Percentiles rank a stretch among this genome's conserved stretches.
phyloP scores from a whole-genome alignment of 768 basidiomycete species.

The Suillus spraguei region DNA sequence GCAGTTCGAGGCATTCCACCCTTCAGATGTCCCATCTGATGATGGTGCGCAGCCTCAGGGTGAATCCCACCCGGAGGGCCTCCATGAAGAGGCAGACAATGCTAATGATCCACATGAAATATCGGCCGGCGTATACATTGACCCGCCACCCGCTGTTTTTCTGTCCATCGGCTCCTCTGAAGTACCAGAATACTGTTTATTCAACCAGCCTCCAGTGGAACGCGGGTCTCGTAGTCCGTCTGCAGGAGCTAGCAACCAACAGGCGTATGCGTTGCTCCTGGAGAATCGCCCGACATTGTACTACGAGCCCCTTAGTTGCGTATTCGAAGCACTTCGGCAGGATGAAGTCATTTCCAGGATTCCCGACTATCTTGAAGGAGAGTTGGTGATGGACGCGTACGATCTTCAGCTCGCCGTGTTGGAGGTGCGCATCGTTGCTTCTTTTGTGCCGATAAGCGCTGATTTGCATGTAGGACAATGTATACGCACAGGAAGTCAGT shows the following conservation, averaged over 20 bases:
- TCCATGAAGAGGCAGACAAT: background rate
- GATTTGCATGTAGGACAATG: constrained; percentile 55
- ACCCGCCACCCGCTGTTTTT: constrained; percentile 72
- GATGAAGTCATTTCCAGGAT: constrained; percentile 54
- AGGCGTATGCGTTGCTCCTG: constrained; percentile 49
- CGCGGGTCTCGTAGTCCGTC: constrained; percentile 30
- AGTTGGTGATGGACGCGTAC: constrained; percentile 70
- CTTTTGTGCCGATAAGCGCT: constrained; percentile 11
- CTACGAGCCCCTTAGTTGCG: constrained; percentile 70
- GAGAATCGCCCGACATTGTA: constrained; percentile 69
- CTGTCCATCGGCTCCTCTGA: constrained; percentile 45
- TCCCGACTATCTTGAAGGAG: constrained; percentile 53
- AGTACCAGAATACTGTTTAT: constrained; percentile 49
- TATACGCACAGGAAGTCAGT: constrained; percentile 66
- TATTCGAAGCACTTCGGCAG: constrained; percentile 73
- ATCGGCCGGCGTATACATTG: constrained; percentile 71
- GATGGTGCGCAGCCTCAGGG: constrained; percentile 13
- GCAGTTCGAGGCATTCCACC: background rate
- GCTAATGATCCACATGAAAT: constrained; percentile 54
- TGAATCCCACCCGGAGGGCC: constrained; percentile 22
- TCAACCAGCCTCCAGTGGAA: constrained; percentile 50
- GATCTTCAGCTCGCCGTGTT: constrained; percentile 65
- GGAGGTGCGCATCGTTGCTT: constrained; percentile 48
- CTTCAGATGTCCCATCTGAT: constrained; percentile 11
- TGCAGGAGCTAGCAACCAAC: constrained; percentile 18